Conservation (phyloP, 257 asterid species). For the Ilex asprella region DNA sequence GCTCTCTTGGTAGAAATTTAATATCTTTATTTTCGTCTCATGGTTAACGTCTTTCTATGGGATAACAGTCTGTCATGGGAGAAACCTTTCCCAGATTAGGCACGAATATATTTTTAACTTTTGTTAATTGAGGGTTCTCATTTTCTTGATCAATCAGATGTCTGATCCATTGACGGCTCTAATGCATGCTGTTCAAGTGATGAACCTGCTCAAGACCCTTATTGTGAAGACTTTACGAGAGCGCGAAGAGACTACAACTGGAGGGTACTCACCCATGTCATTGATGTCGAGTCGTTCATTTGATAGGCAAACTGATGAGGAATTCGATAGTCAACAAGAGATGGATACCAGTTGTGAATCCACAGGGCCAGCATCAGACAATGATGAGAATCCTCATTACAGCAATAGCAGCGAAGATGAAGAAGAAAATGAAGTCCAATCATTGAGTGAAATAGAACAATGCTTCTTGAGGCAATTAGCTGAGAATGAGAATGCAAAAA, state of each 20-base stretch:
- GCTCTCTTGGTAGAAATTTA: too few species aligned
- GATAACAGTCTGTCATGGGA: too few species aligned
- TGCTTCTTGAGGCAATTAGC: conserved; percentile 64
- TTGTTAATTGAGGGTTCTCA: not conserved
- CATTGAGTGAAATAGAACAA: conserved; percentile 72
- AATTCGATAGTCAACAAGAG: conserved; percentile 59
- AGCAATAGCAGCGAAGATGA: conserved; percentile 32
- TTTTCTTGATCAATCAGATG: conserved; percentile 56
- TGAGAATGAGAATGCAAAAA: conserved; percentile 67
- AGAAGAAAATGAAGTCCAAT: conserved; percentile 45
- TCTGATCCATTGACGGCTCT: conserved; percentile 95
- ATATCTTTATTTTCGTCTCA: too few species aligned
- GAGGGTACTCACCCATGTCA: conserved; percentile 43
- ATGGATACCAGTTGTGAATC: conserved; percentile 78
- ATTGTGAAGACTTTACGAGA: conserved; percentile 66
- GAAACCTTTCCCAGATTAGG: too few species aligned
- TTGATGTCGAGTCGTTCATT: conserved; percentile 53
- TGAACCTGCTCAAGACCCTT: conserved; percentile 87
- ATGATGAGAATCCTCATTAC: conserved; percentile 29
- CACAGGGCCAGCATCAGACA: conserved; percentile 39
- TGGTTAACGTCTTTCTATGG: too few species aligned
- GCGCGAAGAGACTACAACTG: conserved; percentile 54
- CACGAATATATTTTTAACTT: too few species aligned
- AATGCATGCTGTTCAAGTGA: conserved; percentile 98
- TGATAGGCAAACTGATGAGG: conserved; percentile 43